Conservation (phyloP, 768 basidiomycete species). For the Tylopilus cervinicoccineus region DNA sequence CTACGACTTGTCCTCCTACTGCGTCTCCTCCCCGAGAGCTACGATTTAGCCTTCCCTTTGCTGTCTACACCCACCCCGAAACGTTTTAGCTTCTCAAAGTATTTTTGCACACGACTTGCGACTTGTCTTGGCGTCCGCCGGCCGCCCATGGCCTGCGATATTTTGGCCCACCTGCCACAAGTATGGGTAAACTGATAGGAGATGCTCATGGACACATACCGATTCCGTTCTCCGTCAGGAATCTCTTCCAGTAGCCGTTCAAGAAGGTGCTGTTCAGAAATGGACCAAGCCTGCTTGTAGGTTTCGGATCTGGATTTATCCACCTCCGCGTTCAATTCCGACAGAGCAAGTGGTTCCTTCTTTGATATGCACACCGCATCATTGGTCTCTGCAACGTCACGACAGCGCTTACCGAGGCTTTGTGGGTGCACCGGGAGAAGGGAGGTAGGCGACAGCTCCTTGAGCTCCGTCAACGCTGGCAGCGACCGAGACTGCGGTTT, state of each 20-base stretch:
- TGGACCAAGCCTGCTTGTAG: slow-evolving; percentile 80
- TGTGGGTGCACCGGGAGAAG: slow-evolving; percentile 13
- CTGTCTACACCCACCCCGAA: slow-evolving; percentile 53
- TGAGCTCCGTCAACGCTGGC: slow-evolving; percentile 7
- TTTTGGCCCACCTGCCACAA: slow-evolving; percentile 65
- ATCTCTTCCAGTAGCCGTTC: slow-evolving; percentile 73
- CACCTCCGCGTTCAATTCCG: slow-evolving; percentile 19
- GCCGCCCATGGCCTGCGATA: slow-evolving; percentile 78
- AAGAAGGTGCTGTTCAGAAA: slow-evolving; percentile 71
- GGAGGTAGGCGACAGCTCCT: slow-evolving; percentile 6
- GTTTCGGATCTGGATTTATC: slow-evolving; percentile 46
- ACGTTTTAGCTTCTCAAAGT: slow-evolving; percentile 77
- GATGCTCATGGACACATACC: slow-evolving; percentile 39
- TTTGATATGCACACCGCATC: slow-evolving; percentile 13
- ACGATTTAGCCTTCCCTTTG: slow-evolving; percentile 22
- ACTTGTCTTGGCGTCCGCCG: slow-evolving; percentile 76
- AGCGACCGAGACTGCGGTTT: slow-evolving; percentile 25
- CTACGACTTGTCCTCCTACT: not conserved
- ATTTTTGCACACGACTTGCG: slow-evolving; percentile 87
- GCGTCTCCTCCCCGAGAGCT: slow-evolving; percentile 5
- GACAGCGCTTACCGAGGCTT: slow-evolving; percentile 27
- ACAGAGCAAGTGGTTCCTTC: slow-evolving; percentile 10
- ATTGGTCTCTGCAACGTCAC: slow-evolving; percentile 18
- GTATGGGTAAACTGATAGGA: slow-evolving; percentile 9
- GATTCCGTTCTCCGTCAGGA: slow-evolving; percentile 70